Conservation (phyloP, 768 basidiomycete genomes). For the Daedaleopsis nitida region DNA sequence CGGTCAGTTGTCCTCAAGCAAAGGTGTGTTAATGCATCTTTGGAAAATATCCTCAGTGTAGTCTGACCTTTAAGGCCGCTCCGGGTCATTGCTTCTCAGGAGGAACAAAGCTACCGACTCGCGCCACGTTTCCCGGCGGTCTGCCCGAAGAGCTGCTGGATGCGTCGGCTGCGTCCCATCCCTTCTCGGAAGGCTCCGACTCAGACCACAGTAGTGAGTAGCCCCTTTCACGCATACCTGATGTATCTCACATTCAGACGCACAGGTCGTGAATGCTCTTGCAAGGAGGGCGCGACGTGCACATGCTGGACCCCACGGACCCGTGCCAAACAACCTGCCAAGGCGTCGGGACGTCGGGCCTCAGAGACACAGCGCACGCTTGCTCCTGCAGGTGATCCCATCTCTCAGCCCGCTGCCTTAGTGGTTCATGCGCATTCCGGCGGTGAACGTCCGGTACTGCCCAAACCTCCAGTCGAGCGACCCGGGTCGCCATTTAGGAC, state of each 20-base stretch:
- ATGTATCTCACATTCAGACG: background rate
- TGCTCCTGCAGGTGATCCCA: background rate
- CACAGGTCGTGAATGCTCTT: conserved; percentile 42
- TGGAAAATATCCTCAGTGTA: conserved; percentile 2
- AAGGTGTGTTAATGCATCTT: conserved; percentile 54
- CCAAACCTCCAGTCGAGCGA: conserved; percentile 45
- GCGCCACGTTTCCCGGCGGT: conserved; percentile 82
- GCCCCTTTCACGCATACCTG: background rate
- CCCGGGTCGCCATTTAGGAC: conserved; percentile 31
- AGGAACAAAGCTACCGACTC: conserved; percentile 58
- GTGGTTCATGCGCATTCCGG: conserved; percentile 25
- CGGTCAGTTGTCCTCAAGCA: conserved; percentile 40
- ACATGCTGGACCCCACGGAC: conserved; percentile 53
- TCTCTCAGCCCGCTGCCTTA: conserved; percentile 25
- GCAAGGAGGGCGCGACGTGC: conserved; percentile 49
- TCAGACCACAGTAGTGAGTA: conserved; percentile 58
- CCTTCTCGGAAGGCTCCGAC: conserved; percentile 53
- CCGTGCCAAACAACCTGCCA: conserved; percentile 11
- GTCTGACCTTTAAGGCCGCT: conserved; percentile 49
- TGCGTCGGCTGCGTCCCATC: conserved; percentile 56
- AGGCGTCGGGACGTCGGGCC: conserved; percentile 5
- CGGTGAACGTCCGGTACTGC: conserved; percentile 61
- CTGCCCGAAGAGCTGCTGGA: conserved; percentile 64
- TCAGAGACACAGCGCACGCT: conserved; percentile 10
- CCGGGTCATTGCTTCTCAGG: conserved; percentile 37